Evolutionary conservation across 2,329 filamentous ascomycete species (phyloP).

Genomic region (Botrytis sinoallii): DNA sequence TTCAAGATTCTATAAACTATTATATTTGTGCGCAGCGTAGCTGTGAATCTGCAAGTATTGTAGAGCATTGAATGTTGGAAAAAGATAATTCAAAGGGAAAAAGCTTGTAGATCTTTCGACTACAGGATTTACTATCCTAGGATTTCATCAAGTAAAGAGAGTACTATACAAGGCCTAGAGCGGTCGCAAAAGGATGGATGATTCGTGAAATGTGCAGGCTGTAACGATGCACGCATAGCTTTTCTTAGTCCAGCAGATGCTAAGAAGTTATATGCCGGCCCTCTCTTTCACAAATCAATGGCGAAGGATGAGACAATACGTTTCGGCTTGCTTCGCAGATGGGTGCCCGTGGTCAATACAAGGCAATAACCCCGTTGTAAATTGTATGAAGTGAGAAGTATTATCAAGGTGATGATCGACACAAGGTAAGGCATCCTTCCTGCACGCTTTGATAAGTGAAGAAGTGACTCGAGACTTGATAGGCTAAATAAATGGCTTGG

Average conservation of each 20-base stretch:
- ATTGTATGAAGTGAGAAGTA: background rate
- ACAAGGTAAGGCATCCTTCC: background rate
- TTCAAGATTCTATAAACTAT: background rate
- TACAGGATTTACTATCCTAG: background rate
- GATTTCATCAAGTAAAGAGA: background rate
- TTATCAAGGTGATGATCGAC: background rate
- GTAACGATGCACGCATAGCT: background rate
- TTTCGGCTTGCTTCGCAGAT: background rate
- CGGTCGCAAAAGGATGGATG: background rate
- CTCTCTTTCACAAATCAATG: background rate
- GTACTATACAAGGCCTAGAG: background rate
- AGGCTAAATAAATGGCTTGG: background rate
- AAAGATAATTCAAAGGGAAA: background rate
- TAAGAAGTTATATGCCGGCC: background rate
- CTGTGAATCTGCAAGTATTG: background rate
- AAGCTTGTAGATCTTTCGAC: background rate
- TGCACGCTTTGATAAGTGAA: background rate
- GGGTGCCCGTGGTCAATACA: background rate
- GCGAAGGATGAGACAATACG: slow-evolving; percentile 1
- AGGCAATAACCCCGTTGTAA: background rate
- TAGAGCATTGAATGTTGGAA: background rate
- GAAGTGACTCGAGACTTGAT: background rate
- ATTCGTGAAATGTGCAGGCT: background rate
- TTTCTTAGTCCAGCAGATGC: background rate
- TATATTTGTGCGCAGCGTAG: background rate